Evolutionary conservation across 2,329 filamentous ascomycete genomes (phyloP), one percentile per base, ranked within the genome.

Genomic region (Lojkania enalia): DNA sequence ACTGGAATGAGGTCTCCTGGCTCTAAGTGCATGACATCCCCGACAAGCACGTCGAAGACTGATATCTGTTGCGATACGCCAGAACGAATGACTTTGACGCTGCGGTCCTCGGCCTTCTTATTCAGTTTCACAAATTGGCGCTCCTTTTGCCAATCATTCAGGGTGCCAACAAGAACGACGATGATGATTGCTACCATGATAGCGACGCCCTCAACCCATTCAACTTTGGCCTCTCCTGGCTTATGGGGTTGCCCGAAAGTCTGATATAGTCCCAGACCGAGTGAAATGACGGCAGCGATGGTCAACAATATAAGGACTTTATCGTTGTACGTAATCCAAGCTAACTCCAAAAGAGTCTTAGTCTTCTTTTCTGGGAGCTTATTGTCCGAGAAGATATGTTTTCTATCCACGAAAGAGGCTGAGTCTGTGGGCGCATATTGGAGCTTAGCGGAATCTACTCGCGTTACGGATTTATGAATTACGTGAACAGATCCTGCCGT

Each of bases 321-420:
- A 69, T 91, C 87, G 62, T 90, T 90, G 71, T 88, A 89, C 1
- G 87, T 86, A 58, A 89, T 86, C 87, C 87, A 90, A 51, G 88
- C 86, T 32, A 90, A 71, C 59, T 84, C 76, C 48, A 86, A 74
- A 39, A 90, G 83, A 29, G 76, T 83, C 64, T 89, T 90, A 18
- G 83, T 74, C 59, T 86, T 87, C 57, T 81, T 81, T 53, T 82
- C 82, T 0, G 87, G 87, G 25, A 91, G 72, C 31, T 82, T 76
- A 62, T 90, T 90, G 51, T 82, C 79, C 41, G 81, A 82, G 63
- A 82, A 91, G 6, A 90, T 75, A 25, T 85, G 82, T 60, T 80
- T 86, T 18, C 88, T 82, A 57, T 90, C 87, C 51, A 79, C 86
- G 5, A 67, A 63, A 11, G 47, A 37, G 4, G 62, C 49, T 9